Evolutionary conservation across 345 rosid genomes (phyloP).

Genomic region (Lenwebbia sp.): DNA sequence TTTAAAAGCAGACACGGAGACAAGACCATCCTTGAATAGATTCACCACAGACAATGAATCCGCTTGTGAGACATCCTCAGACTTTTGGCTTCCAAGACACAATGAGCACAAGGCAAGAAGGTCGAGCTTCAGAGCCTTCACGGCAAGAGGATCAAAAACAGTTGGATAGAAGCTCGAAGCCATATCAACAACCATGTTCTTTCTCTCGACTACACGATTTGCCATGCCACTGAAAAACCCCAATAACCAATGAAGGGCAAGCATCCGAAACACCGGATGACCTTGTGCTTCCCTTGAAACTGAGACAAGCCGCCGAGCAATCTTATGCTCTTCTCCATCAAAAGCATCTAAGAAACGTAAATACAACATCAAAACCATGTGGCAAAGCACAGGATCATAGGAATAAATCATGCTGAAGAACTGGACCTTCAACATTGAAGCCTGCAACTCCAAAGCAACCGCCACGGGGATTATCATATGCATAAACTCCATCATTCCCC

Average conservation of each 20-base stretch:
- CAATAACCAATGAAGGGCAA: conserved; percentile 77
- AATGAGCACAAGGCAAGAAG: conserved; percentile 57
- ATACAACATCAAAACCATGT: conserved; percentile 60
- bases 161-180: conserved; percentile 58
- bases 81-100: conserved; percentile 28
- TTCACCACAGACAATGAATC: conserved; percentile 26
- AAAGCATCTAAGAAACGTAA: conserved; percentile 53
- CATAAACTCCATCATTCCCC: conserved; percentile 78
- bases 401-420: conserved; percentile 82
- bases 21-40: conserved; percentile 56
- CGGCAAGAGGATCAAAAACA: conserved; percentile 91
- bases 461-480: conserved; percentile 74
- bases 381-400: conserved; percentile 68
- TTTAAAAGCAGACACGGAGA: conserved; percentile 73
- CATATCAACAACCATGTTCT: conserved; percentile 38
- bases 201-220: conserved; percentile 27
- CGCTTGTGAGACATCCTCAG: conserved; percentile 8
- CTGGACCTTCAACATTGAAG: conserved; percentile 89
- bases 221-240: conserved; percentile 48
- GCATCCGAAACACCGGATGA: conserved; percentile 64
- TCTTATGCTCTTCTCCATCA: conserved; percentile 71
- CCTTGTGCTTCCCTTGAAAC: conserved; percentile 63
- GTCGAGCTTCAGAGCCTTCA: conserved; percentile 84
- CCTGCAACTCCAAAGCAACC: conserved; percentile 66
- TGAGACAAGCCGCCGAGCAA: conserved; percentile 50